phyloP scores from a whole-genome alignment of 1,284 basidiomycete species.

The Cryptococcus neoformans region DNA sequence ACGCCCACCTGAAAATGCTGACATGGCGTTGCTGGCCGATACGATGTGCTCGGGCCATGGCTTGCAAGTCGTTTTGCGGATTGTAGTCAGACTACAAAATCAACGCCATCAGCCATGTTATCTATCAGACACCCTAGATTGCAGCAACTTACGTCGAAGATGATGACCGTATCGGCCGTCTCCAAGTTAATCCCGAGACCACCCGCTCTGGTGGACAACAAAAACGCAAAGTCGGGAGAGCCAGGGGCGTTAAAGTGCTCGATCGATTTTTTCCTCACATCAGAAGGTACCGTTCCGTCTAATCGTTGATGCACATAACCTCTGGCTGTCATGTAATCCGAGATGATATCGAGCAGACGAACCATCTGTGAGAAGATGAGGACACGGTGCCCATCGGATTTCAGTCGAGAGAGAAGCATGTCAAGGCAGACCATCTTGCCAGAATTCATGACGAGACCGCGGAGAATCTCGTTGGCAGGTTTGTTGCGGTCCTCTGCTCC shows the following conservation, averaged over 20 bases:
- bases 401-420: conserved; percentile 83
- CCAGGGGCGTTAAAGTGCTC: conserved; percentile 72
- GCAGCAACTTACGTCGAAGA: conserved; percentile 77
- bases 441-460: conserved; percentile 96
- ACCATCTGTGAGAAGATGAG: conserved; percentile 99
- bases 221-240: conserved; percentile 72
- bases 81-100: conserved; percentile 52
- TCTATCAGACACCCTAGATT: background rate
- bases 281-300: conserved; percentile 68
- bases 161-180: conserved; percentile 97
- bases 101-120: too few species aligned
- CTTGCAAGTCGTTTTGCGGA: conserved; percentile 97
- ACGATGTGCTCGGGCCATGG: conserved; percentile 97
- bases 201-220: conserved; percentile 94
- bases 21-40: conserved; percentile 98
- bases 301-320: conserved; percentile 80
- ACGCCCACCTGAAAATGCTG: conserved; percentile 74
- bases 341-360: conserved; percentile 96
- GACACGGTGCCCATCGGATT: conserved; percentile 89
- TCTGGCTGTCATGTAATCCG: conserved; percentile 89
- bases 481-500: conserved; percentile 78
- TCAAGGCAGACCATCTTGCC: conserved; percentile 98
- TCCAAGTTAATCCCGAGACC: conserved; percentile 98
- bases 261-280: conserved; percentile 79
- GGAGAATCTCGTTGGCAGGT: conserved; percentile 73